Evolutionary conservation across 345 rosid genomes (phyloP).

Genomic region (Kandelia obovata): DNA sequence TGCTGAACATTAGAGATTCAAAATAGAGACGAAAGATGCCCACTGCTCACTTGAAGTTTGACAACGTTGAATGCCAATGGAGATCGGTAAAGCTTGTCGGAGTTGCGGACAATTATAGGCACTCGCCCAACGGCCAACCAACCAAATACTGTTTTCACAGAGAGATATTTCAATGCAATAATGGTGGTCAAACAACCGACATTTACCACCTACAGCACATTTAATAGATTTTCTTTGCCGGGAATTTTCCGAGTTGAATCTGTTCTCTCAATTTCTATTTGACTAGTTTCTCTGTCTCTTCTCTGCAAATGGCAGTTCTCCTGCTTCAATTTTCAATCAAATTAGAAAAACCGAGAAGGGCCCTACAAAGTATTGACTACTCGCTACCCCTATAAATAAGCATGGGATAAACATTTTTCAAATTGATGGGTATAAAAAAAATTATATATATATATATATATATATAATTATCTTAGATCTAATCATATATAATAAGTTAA

Average conservation of each 20-base stretch:
- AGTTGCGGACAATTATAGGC: background rate
- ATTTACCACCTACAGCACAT: background rate
- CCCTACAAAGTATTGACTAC: constrained; percentile 18
- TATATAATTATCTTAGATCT: no score
- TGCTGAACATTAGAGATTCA: background rate
- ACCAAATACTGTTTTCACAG: background rate
- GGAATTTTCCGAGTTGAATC: no score
- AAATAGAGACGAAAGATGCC: background rate
- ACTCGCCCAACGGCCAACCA: background rate
- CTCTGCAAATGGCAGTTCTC: constrained; percentile 16
- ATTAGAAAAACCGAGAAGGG: background rate
- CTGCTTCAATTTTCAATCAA: constrained; percentile 7
- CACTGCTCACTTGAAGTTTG: background rate
- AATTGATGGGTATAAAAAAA: no score
- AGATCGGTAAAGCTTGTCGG: background rate
- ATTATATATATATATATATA: no score
- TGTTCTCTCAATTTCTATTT: no score
- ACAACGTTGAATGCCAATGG: background rate
- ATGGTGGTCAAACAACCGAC: constrained; percentile 4
- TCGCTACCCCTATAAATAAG: background rate
- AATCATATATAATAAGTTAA: no score
- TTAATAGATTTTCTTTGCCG: background rate
- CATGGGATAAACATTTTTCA: no score
- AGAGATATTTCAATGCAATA: background rate
- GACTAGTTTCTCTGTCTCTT: no score